These are phyloP conservation scores for Chytriomyces confervae DNA, from an alignment of 192 early-diverging fungal genomes.

Conservation along the genomic window DNA sequence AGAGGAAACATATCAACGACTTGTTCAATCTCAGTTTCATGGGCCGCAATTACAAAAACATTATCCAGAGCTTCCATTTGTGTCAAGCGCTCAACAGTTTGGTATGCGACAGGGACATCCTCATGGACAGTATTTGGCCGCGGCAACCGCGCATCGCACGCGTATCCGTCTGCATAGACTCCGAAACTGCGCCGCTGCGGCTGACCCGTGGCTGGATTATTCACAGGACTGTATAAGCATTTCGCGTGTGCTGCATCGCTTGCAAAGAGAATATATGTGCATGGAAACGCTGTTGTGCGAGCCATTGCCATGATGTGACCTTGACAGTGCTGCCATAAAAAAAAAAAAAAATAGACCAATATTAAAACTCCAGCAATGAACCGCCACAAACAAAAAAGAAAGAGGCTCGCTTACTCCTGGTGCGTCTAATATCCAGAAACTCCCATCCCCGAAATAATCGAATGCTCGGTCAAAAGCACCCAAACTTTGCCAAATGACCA, in stretches of 20 bases:
- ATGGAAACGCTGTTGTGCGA: slow-evolving; percentile 1
- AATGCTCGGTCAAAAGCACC: slow-evolving; percentile 4
- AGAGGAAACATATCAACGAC: slow-evolving; percentile 3
- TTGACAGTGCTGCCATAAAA: slow-evolving; percentile 6
- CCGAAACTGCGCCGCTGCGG: background rate
- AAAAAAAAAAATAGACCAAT: background rate
- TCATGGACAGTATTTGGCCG: background rate
- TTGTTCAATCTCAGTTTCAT: slow-evolving; percentile 3
- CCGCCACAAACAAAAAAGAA: background rate
- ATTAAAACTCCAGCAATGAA: background rate
- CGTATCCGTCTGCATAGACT: background rate
- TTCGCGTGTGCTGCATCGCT: slow-evolving; percentile 22
- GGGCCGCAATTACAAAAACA: slow-evolving; percentile 14
- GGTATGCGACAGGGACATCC: background rate
- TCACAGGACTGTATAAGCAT: slow-evolving; percentile 7
- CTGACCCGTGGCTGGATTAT: background rate
- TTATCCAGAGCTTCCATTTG: background rate
- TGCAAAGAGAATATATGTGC: slow-evolving; percentile 18
- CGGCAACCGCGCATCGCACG: background rate
- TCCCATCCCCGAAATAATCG: slow-evolving; percentile 26
- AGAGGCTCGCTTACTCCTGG: background rate
- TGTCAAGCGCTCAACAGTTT: background rate
- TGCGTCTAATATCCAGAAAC: slow-evolving; percentile 22
- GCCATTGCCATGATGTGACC: slow-evolving; percentile 25
- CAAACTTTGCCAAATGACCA: slow-evolving; percentile 6